Conservation (phyloP, 208 protist genomes). For the Leishmania gerbilli region DNA sequence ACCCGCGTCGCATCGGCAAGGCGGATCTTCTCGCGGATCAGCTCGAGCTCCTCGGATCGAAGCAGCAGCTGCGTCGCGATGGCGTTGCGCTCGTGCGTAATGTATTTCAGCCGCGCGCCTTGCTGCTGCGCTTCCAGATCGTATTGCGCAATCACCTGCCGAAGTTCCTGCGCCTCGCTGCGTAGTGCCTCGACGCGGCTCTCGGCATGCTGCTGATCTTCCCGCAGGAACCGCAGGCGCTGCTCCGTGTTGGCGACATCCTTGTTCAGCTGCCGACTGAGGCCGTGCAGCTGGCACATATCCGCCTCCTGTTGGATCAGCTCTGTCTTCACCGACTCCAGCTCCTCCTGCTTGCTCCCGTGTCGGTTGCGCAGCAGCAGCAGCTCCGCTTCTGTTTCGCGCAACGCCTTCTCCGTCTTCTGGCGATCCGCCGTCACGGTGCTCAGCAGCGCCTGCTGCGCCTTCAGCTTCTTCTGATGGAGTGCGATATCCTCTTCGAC, state of each 20-base stretch:
- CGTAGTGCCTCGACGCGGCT: slow-evolving; percentile 63
- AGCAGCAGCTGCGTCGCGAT: slow-evolving; percentile 96
- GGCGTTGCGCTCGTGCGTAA: slow-evolving; percentile 97
- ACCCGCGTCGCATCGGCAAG: slow-evolving; percentile 94
- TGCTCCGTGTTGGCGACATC: slow-evolving; percentile 84
- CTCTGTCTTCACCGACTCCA: slow-evolving; percentile 93
- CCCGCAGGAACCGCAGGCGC: slow-evolving; percentile 68
- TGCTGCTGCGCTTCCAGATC: slow-evolving; percentile 92
- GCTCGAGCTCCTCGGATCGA: slow-evolving; percentile 96
- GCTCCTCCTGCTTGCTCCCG: slow-evolving; percentile 94
- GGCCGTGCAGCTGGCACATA: slow-evolving; percentile 82
- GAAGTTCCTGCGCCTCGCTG: slow-evolving; percentile 91
- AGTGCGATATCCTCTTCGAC: slow-evolving; percentile 91
- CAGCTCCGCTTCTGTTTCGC: slow-evolving; percentile 96
- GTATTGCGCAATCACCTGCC: slow-evolving; percentile 95
- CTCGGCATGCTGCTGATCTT: slow-evolving; percentile 61
- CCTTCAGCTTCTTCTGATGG: slow-evolving; percentile 95
- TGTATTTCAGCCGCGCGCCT: slow-evolving; percentile 88
- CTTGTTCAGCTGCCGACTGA: slow-evolving; percentile 77
- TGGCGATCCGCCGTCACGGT: slow-evolving; percentile 95
- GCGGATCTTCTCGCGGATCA: slow-evolving; percentile 98
- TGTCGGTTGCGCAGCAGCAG: slow-evolving; percentile 94
- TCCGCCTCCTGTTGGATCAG: slow-evolving; percentile 95
- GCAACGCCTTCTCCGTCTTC: slow-evolving; percentile 96
- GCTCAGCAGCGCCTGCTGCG: slow-evolving; percentile 97